Conservation (phyloP, 2,329 filamentous ascomycete genomes). For the Neofusicoccum ribis region DNA sequence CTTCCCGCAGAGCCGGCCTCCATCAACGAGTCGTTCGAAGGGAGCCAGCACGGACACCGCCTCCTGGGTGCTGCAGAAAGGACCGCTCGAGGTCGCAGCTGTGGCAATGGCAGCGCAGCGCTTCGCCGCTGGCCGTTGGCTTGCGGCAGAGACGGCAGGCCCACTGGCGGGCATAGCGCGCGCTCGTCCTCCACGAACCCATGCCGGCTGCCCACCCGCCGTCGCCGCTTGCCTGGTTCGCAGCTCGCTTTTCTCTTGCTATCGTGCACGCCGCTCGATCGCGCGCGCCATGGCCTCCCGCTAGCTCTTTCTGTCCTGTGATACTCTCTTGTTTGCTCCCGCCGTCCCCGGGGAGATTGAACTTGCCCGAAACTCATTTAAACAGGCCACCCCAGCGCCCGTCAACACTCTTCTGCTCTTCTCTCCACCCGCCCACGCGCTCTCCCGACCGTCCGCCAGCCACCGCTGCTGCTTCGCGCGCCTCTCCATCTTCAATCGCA, state of each 20-base stretch:
- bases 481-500: conserved; percentile 16
- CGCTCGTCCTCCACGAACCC: neutral
- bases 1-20: neutral
- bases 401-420: conserved; percentile 3
- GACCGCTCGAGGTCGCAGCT: neutral
- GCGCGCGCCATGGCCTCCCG: neutral
- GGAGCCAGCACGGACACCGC: conserved; percentile 10
- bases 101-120: neutral
- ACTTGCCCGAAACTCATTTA: conserved; percentile 19
- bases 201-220: neutral
- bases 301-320: conserved; percentile 21
- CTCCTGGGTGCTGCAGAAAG: conserved; percentile 1
- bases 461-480: conserved; percentile 1
- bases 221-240: neutral
- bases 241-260: conserved; percentile 1
- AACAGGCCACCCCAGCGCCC: conserved; percentile 12
- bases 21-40: neutral
- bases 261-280: conserved; percentile 12
- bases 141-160: conserved; percentile 2
- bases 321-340: conserved; percentile 18
- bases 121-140: neutral
- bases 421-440: conserved; percentile 7
- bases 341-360: conserved; percentile 17
- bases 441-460: neutral
- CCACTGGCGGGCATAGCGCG: neutral